Evolutionary conservation across 495 filamentous ascomycete species (phyloP).

Genomic region (Jackrogersella multiformis): DNA sequence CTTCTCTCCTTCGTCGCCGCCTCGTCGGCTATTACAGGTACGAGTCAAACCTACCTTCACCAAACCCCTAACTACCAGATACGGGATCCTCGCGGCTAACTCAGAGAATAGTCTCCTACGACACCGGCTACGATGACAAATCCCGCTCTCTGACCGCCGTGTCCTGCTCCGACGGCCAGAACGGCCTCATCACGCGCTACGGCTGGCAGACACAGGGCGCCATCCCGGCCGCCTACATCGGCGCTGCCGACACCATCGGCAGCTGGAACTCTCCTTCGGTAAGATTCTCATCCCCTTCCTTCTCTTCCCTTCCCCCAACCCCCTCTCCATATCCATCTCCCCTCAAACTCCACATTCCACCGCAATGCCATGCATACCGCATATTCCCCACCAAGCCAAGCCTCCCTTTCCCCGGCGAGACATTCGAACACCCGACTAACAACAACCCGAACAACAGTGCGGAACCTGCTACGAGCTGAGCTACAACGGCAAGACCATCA

Average conservation of each 20-base stretch:
- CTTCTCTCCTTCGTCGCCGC: conserved; percentile 36
- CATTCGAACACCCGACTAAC: no score
- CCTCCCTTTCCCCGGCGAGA: no score
- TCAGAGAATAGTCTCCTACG: conserved; percentile 59
- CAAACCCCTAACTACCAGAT: not conserved
- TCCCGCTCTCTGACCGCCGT: conserved; percentile 56
- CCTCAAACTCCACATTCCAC: no score
- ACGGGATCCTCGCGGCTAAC: conserved; percentile 23
- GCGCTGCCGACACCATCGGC: conserved; percentile 66
- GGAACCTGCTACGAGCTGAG: conserved; percentile 74
- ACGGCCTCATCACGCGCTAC: conserved; percentile 66
- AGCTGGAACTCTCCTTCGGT: conserved; percentile 64
- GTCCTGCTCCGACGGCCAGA: conserved; percentile 66
- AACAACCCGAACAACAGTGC: conserved; percentile 64
- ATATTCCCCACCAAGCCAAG: no score
- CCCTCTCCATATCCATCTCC: no score
- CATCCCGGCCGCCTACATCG: conserved; percentile 67
- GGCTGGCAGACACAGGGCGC: conserved; percentile 57
- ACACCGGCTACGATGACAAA: conserved; percentile 65
- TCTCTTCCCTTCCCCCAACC: not conserved
- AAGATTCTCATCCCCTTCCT: not conserved
- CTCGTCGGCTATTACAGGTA: conserved; percentile 30
- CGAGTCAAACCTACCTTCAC: not conserved
- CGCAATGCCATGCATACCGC: no score
- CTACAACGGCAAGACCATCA: conserved; percentile 68